Evolutionary conservation across 106 monocot genomes (phyloP).

Genomic region (Narthecium ossifragum): DNA sequence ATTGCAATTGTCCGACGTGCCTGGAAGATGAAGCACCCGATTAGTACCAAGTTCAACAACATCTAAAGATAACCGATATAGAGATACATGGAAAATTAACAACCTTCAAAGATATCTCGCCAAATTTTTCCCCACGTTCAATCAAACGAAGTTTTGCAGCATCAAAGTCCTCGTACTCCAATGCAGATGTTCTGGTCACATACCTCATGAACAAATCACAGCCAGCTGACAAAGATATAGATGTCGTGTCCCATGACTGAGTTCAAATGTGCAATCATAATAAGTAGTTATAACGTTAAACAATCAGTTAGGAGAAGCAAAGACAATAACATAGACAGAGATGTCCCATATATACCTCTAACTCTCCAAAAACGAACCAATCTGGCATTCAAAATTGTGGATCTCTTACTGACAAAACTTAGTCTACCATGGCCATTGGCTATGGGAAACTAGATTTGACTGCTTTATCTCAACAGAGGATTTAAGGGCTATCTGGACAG

Average conservation of each 20-base stretch:
- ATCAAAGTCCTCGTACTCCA: constrained; percentile 93
- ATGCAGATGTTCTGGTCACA: constrained; percentile 87
- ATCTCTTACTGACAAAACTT: no score
- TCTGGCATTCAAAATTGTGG: no score
- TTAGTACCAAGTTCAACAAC: neutral
- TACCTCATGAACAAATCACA: constrained; percentile 97
- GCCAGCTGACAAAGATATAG: constrained; percentile 89
- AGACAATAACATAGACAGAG: neutral
- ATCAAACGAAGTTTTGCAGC: constrained; percentile 84
- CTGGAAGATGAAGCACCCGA: constrained; percentile 21
- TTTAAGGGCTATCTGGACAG: no score
- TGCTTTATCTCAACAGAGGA: no score
- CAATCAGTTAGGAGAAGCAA: no score
- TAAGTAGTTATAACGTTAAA: neutral
- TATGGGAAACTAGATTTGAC: neutral
- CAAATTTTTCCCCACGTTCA: constrained; percentile 95
- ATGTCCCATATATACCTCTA: neutral
- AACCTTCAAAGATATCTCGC: constrained; percentile 90
- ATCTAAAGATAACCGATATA: neutral
- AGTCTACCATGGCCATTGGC: neutral
- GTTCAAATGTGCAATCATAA: constrained; percentile 4
- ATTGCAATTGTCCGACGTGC: constrained; percentile 86
- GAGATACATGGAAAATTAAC: neutral
- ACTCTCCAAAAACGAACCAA: neutral
- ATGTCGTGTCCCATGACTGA: constrained; percentile 90